Conservation (phyloP, 2,329 filamentous ascomycete species). For the Penicillium aurantiogriseum region DNA sequence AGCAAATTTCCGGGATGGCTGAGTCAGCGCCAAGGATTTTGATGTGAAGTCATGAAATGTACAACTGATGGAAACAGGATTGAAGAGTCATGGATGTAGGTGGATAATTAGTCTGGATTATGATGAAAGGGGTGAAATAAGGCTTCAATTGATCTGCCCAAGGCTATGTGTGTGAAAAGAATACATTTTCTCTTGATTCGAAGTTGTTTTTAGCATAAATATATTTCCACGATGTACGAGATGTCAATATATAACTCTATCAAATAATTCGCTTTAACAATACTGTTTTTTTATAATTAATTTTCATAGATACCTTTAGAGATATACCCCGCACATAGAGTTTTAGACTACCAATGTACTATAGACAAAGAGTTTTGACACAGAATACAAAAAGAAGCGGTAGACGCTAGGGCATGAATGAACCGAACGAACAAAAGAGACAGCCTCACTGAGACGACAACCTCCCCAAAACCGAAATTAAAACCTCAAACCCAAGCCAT, state of each 20-base stretch:
- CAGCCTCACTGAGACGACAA: background rate
- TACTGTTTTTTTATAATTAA: background rate
- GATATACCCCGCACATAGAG: background rate
- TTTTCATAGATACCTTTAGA: background rate
- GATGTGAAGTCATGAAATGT: constrained; percentile 7
- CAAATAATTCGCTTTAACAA: background rate
- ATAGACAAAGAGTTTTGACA: background rate
- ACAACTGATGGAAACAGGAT: background rate
- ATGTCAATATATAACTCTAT: background rate
- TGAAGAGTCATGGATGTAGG: background rate
- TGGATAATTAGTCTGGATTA: background rate
- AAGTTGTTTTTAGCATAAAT: background rate
- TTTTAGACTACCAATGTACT: background rate
- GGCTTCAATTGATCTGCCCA: background rate
- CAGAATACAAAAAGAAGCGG: background rate
- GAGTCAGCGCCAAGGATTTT: constrained; percentile 19
- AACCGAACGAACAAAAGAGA: background rate
- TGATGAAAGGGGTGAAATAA: background rate
- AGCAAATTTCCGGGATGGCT: constrained; percentile 22
- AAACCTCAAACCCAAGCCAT: background rate
- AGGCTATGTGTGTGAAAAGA: too few species aligned
- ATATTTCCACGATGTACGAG: background rate
- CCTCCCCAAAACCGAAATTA: background rate
- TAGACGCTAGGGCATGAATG: background rate
- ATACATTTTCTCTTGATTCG: background rate